Base-by-base conservation (phyloP, 176 grass and related monocot species). In the Juncus effusus region DNA sequence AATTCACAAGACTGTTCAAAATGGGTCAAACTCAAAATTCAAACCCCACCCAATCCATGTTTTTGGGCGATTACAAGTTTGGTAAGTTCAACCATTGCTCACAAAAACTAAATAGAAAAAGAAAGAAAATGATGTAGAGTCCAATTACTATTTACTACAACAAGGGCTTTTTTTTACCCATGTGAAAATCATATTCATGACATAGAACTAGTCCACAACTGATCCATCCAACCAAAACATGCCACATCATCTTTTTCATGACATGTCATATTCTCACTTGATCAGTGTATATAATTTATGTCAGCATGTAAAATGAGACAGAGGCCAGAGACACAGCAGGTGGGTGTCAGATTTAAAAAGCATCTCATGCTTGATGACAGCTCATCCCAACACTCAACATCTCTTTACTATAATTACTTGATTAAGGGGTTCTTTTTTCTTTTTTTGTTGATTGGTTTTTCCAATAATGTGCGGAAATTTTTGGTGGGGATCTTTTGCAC, bases 361-460 rank as follows among this genome's bases (percentile, higher is more conserved):
- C 38, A 59, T 72, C 68, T 72, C 54, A 59, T 72, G 54, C 14
- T 36, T 58, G 39, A 59, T 72, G 68, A 72, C 68, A 72, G 53
- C 54, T 72, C 68, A 72, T 72, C 54, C 67, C 38, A 71, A 71
- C 67, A 57, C 37, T 40, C 72, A 61, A 64, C 58, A 51, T 69
- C 63, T 38, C 15, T 62, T 6, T 61, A 47, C 44, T 47, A 47
- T 47, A 47, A 47, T 47, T 47, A 9, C 44, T 47, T 47, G 6
- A 47, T 47, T 47, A 47, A 47, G 44, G 6, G 44, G 44, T 2
- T 47, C 44, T 47, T 9, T 47, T 47, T 47, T 47, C 9, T 47
- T 47, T 9, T 47, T 47, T 47, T 47, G 4, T 47, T 47, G 44
- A 1, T 47, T 47, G 9, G 4, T 47, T 47, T 47, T 47, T 47